Evolutionary conservation across 345 rosid species (phyloP), one percentile per base, ranked within the genome.

Genomic region (Ricinus communis): DNA sequence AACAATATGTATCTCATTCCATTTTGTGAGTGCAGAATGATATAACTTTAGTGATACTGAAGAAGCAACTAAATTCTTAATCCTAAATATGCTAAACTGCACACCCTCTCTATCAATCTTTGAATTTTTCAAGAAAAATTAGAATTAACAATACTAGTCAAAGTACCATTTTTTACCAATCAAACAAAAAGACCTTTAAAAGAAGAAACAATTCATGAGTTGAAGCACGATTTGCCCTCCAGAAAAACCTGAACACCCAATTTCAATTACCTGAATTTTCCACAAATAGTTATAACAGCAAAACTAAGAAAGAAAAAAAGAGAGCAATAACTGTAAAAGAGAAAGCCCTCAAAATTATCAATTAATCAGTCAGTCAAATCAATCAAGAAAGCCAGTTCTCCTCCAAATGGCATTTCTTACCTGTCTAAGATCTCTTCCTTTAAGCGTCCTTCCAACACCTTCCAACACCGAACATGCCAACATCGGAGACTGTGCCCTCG

Each of bases 371-470:
- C 55, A 71, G 40, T 86, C 82, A 43, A 71, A 25, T 87, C 82
- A 90, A 85, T 92, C 96, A 66, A 92, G 84, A 78, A 88, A 88
- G 62, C 97, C 97, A 28, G 93, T 90, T 82, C 79, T 83, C 80
- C 94, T 84, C 82, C 82, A 88, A 57, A 92, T 82, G 11, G 96
- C 91, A 65, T 92, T 85, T 70, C 97, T 86, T 50, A 92, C 97
- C 90, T 77, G 96, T 75, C 88, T 72, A 28, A 90, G 87, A 85
- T 92, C 96, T 79, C 94, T 90, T 71, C 97, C 97, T 81, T 90
- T 92, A 33, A 92, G 92, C 49, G 96, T 93, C 73, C 96, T 80
- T 30, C 98, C 98, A 1, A 83, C 93, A 33, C 96, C 98, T 77
- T 90, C 98, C 41, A 93, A 87, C 78, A 93, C 96, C 1, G 96